Evolutionary conservation across 768 basidiomycete species (phyloP), one percentile per base, ranked within the genome.

Genomic region (Psilocybe sp.): DNA sequence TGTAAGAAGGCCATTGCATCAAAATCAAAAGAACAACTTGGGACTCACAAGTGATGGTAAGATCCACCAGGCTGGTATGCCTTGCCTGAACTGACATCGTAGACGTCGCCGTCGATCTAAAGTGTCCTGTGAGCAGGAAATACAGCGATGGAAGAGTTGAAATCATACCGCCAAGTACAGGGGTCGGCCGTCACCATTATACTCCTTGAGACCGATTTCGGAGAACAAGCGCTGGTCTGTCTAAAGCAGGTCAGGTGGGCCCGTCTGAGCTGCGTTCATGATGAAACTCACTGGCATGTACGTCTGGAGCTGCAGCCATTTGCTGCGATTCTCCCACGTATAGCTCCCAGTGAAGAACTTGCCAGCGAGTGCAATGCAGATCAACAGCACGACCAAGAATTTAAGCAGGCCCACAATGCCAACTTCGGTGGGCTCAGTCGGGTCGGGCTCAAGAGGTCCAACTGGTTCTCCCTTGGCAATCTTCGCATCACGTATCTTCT

Each of bases 61-160:
- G 89, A 80, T 35, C 93, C 95, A 12, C 94, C 95, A 35, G 85
- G 88, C 45, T 94, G 92, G 65, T 98, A 98, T 16, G 87, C 76
- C 51, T 76, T 73, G 57, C 84, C 84, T 53, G 78, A 77, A n/a
- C 85, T 81, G 46, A 98, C 95, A 62, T 98, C 95, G 68, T 85
- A 98, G 7, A 98, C 92, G 46, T 89, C 88, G 11, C 90, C 89
- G 63, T 93, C 91, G 64, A 98, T 88, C 91, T 92, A 40, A 60
- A 53, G 48, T 49, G 52, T 58, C 47, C 57, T 51, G 62, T 55
- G 53, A 31, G 44, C 45, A 31, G 41, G 48, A 51, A 42, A 42
- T 44, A 56, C 39, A 8, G 45, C 52, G 36, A 38, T 36, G 60
- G 44, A 44, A 47, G 40, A 55, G 50, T 48, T 40, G 36, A 56